Evolutionary conservation across 2,329 filamentous ascomycete species (phyloP).

Genomic region (Kalaharituber pfeilii): DNA sequence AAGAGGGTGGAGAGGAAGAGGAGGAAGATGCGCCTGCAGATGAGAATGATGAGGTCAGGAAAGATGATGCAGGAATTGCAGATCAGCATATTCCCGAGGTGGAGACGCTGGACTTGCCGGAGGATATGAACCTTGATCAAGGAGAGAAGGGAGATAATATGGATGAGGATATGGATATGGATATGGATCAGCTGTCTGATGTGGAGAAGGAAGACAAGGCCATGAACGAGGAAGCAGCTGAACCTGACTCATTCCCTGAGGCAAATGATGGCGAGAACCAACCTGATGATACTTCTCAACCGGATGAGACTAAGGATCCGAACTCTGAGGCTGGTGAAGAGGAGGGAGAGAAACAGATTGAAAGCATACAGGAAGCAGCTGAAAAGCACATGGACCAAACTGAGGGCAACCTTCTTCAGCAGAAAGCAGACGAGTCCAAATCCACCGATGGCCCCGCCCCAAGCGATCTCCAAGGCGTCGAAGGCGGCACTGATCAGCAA

Average conservation of each 20-base stretch:
- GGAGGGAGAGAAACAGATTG: conserved; percentile 39
- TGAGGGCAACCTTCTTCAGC: conserved; percentile 23
- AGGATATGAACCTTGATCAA: conserved; percentile 70
- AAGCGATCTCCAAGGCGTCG: conserved; percentile 46
- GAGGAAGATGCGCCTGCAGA: conserved; percentile 38
- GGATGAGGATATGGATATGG: conserved; percentile 33
- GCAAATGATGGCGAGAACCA: conserved; percentile 27
- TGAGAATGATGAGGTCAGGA: conserved; percentile 33
- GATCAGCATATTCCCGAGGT: conserved; percentile 67
- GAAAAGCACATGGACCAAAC: conserved; percentile 9
- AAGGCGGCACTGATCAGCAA: conserved; percentile 37
- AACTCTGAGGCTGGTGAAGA: conserved; percentile 35
- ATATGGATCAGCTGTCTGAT: conserved; percentile 42
- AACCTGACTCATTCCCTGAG: conserved; percentile 26
- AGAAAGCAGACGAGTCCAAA: conserved; percentile 31
- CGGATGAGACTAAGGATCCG: conserved; percentile 29
- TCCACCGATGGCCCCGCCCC: conserved; percentile 43
- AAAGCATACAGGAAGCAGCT: conserved; percentile 31
- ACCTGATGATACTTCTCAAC: conserved; percentile 28
- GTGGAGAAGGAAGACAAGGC: conserved; percentile 25
- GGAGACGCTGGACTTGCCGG: conserved; percentile 65
- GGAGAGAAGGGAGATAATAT: conserved; percentile 42
- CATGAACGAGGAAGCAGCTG: conserved; percentile 29
- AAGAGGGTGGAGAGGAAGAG: conserved; percentile 38
- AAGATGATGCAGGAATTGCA: conserved; percentile 47